Evolutionary conservation across 2,329 filamentous ascomycete genomes (phyloP), one percentile per base, ranked within the genome.

Genomic region (Colletotrichum sp.): DNA sequence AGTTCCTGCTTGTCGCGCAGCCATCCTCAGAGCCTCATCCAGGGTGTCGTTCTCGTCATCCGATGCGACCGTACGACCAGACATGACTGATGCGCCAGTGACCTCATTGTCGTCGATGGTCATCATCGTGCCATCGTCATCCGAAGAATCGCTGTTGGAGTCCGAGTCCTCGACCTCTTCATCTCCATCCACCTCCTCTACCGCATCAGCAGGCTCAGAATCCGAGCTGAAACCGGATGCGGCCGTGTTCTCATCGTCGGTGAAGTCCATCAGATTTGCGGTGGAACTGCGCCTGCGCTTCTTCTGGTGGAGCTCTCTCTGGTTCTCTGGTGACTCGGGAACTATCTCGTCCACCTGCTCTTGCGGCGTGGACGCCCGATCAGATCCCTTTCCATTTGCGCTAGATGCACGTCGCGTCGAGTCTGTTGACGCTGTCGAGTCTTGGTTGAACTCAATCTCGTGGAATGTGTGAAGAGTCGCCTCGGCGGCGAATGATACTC

Each of bases 391-490:
- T 28, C 57, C 69, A 21, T 66, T 68, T 14, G 60, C 55, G 39
- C 34, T 81, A 3, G 95, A 97, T 68, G 93, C 92, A 77, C 95
- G 91, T 79, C 95, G 89, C 14, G 94, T 95, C 13, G 93, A 92
- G 78, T 96, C 95, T 1, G 93, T 94, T 0, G 94, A 94, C 9
- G 93, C 94, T 2, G 96, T 98, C 24, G 95, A 95, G 82, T 98
- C 96, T 81, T 96, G 95, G 82, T 93, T 90, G 77, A 96, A 94
- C 81, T 99, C 96, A 60, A 98, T 92, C 72, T 97, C 96, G 82
- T 99, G 96, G 90, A 98, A 99, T 1, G 97, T 99, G 83, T 99
- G 97, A 43, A 99, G 89, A 5, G 97, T 99, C 14, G 97, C 97
- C 85, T 99, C 97, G 2, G 97, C 97, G 6, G 97, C 97, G 84